A percentile compares a stretch with the other conserved stretches of the same genome.
phyloP scores from a whole-genome alignment of 2,329 filamentous ascomycete genomes.

The Penicillium palitans region DNA sequence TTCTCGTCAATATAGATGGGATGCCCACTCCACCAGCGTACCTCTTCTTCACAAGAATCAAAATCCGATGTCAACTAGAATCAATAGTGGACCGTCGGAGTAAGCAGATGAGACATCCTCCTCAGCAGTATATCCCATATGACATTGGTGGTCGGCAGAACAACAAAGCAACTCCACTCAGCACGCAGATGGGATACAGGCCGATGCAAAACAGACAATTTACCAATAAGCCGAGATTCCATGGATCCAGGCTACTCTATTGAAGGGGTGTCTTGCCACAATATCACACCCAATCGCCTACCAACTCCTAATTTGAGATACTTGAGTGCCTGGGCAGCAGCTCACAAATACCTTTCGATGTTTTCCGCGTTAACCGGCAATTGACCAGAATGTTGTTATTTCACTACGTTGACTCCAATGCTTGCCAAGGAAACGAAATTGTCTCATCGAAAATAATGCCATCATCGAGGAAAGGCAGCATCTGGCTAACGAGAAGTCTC shows the following conservation, averaged over 20 bases:
- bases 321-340: not conserved
- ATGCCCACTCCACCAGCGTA: not conserved
- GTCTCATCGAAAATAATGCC: not conserved
- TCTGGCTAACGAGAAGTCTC: slow-evolving; percentile 14
- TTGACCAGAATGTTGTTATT: not conserved
- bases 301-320: not conserved
- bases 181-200: slow-evolving; percentile 25
- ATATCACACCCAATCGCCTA: no score
- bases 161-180: slow-evolving; percentile 23
- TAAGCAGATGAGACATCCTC: not conserved
- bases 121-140: not conserved
- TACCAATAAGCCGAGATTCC: slow-evolving; percentile 6
- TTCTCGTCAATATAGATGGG: not conserved
- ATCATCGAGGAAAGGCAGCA: not conserved
- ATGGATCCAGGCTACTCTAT: slow-evolving; percentile 19
- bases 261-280: slow-evolving; percentile 8
- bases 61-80: not conserved
- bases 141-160: slow-evolving; percentile 19
- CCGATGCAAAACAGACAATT: slow-evolving; percentile 15
- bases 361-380: not conserved
- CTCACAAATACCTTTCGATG: not conserved
- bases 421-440: slow-evolving; percentile 19
- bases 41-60: not conserved
- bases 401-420: not conserved
- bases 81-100: not conserved